Evolutionary conservation across 805 yeast species (phyloP).

Genomic region (Metschnikowia orientalis): DNA sequence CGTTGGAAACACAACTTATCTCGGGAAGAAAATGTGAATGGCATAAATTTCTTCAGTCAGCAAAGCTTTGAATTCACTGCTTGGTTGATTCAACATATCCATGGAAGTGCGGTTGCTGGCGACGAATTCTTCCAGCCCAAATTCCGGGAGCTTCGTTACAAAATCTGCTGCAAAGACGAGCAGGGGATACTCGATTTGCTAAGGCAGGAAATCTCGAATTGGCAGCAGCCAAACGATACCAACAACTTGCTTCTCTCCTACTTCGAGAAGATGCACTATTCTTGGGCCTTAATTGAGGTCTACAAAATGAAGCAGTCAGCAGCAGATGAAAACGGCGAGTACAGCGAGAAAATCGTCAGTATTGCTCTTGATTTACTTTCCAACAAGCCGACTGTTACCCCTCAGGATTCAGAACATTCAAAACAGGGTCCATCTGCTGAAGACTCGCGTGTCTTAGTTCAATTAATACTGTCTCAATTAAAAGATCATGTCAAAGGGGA

Average conservation of each 20-base stretch:
- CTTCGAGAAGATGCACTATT: constrained; percentile 4
- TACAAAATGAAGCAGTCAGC: constrained; percentile 8
- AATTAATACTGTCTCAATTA: constrained; percentile 13
- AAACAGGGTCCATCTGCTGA: too few relatives aligned
- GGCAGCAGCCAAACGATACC: constrained; percentile 12
- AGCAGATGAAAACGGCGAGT: constrained; percentile 6
- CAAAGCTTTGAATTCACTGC: too few relatives aligned
- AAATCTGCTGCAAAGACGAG: constrained; percentile 1
- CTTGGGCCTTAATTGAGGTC: constrained; percentile 8
- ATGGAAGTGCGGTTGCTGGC: constrained; percentile 1
- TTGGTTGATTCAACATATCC: constrained; percentile 12
- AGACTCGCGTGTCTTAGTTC: constrained; percentile 3
- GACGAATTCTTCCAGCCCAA: constrained; percentile 1
- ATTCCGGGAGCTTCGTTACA: constrained; percentile 9
- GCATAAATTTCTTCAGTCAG: too few relatives aligned
- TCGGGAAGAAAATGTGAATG: too few relatives aligned
- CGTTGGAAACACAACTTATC: too few relatives aligned
- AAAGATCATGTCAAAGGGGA: constrained; percentile 18
- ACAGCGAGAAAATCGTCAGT: constrained; percentile 10
- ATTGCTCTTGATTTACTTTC: constrained; percentile 9
- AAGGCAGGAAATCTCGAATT: constrained; percentile 8
- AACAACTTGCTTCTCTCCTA: constrained; percentile 14
- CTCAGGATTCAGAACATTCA: background rate
- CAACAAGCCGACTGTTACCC: background rate
- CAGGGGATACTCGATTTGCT: constrained; percentile 3